Conservation (phyloP, 768 basidiomycete genomes). For the Boletus tylopilopsis region DNA sequence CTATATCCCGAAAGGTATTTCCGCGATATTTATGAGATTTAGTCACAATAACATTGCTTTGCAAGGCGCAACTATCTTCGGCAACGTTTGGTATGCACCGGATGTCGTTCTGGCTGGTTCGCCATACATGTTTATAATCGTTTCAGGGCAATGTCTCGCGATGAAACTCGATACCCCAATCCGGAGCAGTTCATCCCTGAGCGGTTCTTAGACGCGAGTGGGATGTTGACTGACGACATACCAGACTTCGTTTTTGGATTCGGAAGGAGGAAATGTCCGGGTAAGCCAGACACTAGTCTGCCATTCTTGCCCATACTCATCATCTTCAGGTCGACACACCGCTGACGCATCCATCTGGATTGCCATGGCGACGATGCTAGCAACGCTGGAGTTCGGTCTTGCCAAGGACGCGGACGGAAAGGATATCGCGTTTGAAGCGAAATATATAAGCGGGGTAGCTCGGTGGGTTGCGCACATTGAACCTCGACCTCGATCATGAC, state of each 20-base stretch:
- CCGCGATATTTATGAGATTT: not conserved
- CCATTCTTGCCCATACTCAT: not conserved
- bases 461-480: constrained; percentile 1
- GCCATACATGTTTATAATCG: not conserved
- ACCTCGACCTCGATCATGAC: not conserved
- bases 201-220: constrained; percentile 7
- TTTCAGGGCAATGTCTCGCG: constrained; percentile 16
- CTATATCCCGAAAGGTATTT: constrained; percentile 47
- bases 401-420: constrained; percentile 8
- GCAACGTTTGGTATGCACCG: constrained; percentile 11
- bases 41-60: not conserved
- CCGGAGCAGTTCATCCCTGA: constrained; percentile 14
- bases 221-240: constrained; percentile 8
- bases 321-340: constrained; percentile 6
- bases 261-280: constrained; percentile 15
- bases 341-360: constrained; percentile 6
- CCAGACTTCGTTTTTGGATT: constrained; percentile 16
- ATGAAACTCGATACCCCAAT: constrained; percentile 18
- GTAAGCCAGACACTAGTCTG: not conserved
- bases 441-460: constrained; percentile 3
- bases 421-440: constrained; percentile 3
- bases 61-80: constrained; percentile 11
- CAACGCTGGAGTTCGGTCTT: constrained; percentile 16
- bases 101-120: not conserved
- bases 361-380: constrained; percentile 18